Evolutionary conservation across 805 yeast species (phyloP).

Genomic region (Lipomyces yamanashiensis): DNA sequence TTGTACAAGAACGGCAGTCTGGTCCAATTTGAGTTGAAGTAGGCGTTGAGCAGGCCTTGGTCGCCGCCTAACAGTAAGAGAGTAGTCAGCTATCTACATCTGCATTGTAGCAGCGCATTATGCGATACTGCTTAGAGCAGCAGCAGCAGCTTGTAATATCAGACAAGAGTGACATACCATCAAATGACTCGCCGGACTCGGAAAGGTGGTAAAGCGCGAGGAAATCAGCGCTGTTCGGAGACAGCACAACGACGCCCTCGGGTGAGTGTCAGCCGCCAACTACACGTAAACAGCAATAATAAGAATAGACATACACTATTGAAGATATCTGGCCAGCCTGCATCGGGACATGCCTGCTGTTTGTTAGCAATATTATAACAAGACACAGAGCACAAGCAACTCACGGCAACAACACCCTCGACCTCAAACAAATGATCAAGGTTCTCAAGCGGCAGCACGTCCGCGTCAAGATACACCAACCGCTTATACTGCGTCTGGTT

Average conservation of each 20-base stretch:
- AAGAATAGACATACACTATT: conserved; percentile 56
- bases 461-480: conserved; percentile 59
- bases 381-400: conserved; percentile 8
- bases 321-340: conserved; percentile 92
- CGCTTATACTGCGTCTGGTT: conserved; percentile 48
- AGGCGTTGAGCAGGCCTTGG: conserved; percentile 85
- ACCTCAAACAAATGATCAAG: conserved; percentile 44
- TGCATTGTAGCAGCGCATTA: not conserved
- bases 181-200: conserved; percentile 56
- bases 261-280: conserved; percentile 1
- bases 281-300: not conserved
- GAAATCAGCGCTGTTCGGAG: conserved; percentile 56
- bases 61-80: conserved; percentile 57
- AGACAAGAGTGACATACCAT: conserved; percentile 52
- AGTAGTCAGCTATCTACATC: conserved; percentile 1
- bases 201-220: conserved; percentile 47
- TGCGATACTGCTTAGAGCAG: not conserved
- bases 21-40: conserved; percentile 65
- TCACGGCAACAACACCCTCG: conserved; percentile 40
- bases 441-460: conserved; percentile 52
- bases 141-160: not conserved
- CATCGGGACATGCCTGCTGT: conserved; percentile 67
- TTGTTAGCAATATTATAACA: not conserved
- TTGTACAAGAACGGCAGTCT: conserved; percentile 80
- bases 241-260: conserved; percentile 61